Evolutionary conservation across 2,329 filamentous ascomycete species (phyloP), one percentile per base, ranked within the genome.

Genomic region (Septoria petroselini): DNA sequence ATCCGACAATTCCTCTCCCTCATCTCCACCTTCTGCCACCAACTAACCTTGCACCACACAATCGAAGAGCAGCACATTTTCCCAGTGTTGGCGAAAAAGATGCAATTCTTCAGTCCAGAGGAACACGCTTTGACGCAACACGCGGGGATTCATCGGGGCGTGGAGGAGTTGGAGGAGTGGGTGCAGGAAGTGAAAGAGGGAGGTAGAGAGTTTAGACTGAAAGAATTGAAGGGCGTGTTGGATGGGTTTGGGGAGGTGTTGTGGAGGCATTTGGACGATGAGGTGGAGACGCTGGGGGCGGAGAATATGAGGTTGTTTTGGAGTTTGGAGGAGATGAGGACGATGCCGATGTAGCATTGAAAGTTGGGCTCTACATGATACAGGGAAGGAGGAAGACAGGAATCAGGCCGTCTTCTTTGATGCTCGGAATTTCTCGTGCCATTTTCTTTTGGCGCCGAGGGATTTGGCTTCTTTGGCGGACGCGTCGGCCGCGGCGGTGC

Each of bases 261-360:
- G 41, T 91, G 88, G 86, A 74, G 73, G 63, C 90, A 95, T 75
- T 71, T 95, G 53, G 87, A 93, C 62, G 84, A 91, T 61, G 90
- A 95, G 75, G 89, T 95, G 6, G 73, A 76, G 68, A 80, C 86
- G 58, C 69, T 95, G 25, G 81, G 84, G 2, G 89, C 89, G 37
- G 86, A 93, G 68, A 94, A 91, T 66, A 95, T 95, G 90, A 77
- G 88, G 59, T 81, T 76, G 68, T 90, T 86, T 68, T 95, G 88
- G 87, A 85, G 76, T 0, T 59, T 82, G 53, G 81, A 87, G 39
- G 90, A 95, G 75, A 83, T 95, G 68, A 73, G 70, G 66, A 70
- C 72, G 43, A 76, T 93, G 71, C 82, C 80, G 1, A 88, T 90
- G 73, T 90, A 60, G 23, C 5, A 9, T 27, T 27, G 9, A 27